These are phyloP conservation scores for Viola odorata DNA, from an alignment of 345 rosid species.

Conservation along the genomic window DNA sequence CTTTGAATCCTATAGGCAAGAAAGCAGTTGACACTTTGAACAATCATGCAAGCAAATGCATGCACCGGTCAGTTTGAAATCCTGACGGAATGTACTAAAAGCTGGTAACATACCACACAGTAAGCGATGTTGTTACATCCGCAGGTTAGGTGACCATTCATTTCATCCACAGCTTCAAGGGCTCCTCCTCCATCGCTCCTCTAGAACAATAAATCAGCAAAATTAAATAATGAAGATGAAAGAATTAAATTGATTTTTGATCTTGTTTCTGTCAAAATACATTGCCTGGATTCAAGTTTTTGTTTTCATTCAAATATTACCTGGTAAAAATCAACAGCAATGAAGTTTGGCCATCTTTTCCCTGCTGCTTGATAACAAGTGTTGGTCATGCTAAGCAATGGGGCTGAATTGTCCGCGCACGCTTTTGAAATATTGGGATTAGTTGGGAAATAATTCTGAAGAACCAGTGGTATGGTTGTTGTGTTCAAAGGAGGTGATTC, in stretches of 20 bases:
- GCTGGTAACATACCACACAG: slow-evolving; percentile 55
- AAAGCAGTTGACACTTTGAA: too few species aligned
- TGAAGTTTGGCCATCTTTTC: slow-evolving; percentile 96
- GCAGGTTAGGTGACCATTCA: slow-evolving; percentile 89
- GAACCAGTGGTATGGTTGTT: slow-evolving; percentile 48
- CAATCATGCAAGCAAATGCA: too few species aligned
- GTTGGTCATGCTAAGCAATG: slow-evolving; percentile 53
- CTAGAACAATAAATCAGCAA: slow-evolving; percentile 30
- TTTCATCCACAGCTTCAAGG: slow-evolving; percentile 71
- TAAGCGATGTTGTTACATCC: slow-evolving; percentile 70
- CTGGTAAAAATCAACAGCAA: slow-evolving; percentile 89
- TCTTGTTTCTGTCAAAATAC: too few species aligned
- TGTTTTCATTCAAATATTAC: slow-evolving; percentile 21
- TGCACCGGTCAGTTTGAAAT: too few species aligned
- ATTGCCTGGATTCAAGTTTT: too few species aligned
- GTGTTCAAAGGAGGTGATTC: slow-evolving; percentile 72
- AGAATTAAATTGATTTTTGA: too few species aligned
- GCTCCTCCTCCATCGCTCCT: slow-evolving; percentile 91
- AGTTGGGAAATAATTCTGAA: slow-evolving; percentile 65
- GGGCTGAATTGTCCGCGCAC: slow-evolving; percentile 75
- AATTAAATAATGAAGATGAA: not conserved
- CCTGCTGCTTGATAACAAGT: slow-evolving; percentile 73
- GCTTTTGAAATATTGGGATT: slow-evolving; percentile 54
- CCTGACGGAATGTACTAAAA: too few species aligned
- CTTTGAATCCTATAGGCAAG: slow-evolving; percentile 2